Evolutionary conservation across 495 filamentous ascomycete species (phyloP).

Genomic region (Trichoderma gamsii): DNA sequence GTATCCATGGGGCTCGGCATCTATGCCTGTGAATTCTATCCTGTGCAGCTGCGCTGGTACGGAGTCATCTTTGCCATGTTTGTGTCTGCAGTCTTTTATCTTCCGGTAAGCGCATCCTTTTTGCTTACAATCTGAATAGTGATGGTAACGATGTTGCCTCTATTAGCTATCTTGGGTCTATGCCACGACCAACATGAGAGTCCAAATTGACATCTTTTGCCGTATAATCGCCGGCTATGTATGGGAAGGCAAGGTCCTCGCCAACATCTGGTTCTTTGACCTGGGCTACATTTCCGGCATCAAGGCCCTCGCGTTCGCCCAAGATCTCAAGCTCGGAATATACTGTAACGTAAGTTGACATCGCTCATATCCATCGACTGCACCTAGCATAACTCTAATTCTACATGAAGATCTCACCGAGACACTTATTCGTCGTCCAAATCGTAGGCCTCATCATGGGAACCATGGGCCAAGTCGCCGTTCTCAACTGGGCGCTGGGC

Average conservation of each 20-base stretch:
- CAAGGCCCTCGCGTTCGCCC: not conserved
- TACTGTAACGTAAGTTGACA: constrained; percentile 13
- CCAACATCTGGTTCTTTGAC: constrained; percentile 15
- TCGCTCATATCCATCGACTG: not conserved
- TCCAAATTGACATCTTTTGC: constrained; percentile 7
- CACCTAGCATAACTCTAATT: too few species aligned
- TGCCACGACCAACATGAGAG: constrained; percentile 8
- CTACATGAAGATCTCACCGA: not conserved
- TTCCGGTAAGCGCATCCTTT: not conserved
- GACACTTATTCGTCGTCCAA: not conserved
- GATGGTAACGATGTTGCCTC: not conserved
- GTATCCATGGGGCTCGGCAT: not conserved
- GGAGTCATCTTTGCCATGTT: constrained; percentile 2
- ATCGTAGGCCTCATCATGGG: constrained; percentile 3
- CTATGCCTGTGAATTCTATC: constrained; percentile 3
- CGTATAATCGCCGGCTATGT: not conserved
- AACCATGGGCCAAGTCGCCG: constrained; percentile 17
- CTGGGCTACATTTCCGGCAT: constrained; percentile 6
- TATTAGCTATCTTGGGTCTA: not conserved
- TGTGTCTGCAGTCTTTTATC: constrained; percentile 4
- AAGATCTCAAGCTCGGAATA: not conserved
- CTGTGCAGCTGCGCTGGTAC: not conserved
- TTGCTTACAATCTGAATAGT: not conserved
- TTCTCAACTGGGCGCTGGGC: not conserved
- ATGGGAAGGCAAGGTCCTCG: not conserved